A percentile compares a stretch with the other conserved stretches of the same genome.
Evolutionary conservation across 495 filamentous ascomycete genomes (phyloP).

Genomic region (Penicillium malachiteum): DNA sequence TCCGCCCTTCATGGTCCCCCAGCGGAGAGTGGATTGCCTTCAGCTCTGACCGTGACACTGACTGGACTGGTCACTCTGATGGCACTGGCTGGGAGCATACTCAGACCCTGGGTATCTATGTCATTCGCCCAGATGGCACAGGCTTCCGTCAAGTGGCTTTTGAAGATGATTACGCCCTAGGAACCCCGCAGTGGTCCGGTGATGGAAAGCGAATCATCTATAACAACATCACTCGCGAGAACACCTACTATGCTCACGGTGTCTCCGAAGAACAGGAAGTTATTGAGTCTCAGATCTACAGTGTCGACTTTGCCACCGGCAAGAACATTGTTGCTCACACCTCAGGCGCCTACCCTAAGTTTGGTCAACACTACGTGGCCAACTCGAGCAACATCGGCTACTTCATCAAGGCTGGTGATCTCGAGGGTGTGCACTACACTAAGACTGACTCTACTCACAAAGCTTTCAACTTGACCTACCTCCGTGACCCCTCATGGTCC

Average conservation of each 20-base stretch:
- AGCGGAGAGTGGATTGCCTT: conserved; percentile 21
- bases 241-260: conserved; percentile 6
- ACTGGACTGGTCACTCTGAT: conserved; percentile 15
- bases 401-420: conserved; percentile 6
- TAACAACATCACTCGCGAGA: conserved; percentile 11
- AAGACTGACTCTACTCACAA: conserved; percentile 3
- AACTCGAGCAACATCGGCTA: conserved; percentile 10
- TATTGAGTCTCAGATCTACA: conserved; percentile 6
- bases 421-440: conserved; percentile 13
- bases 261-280: background rate
- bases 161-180: conserved; percentile 8
- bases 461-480: background rate
- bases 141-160: conserved; percentile 2
- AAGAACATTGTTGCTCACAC: conserved; percentile 4
- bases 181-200: conserved; percentile 16
- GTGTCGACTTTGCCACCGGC: conserved; percentile 13
- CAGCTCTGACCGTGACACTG: conserved; percentile 16
- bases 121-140: conserved; percentile 8
- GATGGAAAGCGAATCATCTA: conserved; percentile 20
- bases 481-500: conserved; percentile 12
- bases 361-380: conserved; percentile 5
- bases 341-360: background rate
- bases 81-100: conserved; percentile 19
- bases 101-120: conserved; percentile 12
- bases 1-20: conserved; percentile 26